A percentile compares a stretch with the other conserved stretches of the same genome.
Conservation (phyloP, 2,329 filamentous ascomycete species). For the Exophiala sp. region DNA sequence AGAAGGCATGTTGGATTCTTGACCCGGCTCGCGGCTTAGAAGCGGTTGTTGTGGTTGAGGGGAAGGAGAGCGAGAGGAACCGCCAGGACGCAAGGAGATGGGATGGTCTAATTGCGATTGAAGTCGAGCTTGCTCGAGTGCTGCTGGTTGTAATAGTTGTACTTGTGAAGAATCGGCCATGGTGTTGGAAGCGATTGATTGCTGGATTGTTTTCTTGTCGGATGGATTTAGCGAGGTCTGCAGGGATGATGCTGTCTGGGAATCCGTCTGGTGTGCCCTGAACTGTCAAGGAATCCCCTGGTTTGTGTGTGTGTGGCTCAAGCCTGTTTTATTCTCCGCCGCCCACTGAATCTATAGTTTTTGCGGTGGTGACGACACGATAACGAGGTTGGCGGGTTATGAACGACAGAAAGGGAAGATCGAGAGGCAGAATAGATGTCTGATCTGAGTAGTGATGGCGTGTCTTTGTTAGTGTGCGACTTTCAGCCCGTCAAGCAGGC, state of each 20-base stretch:
- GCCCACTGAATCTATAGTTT: background rate
- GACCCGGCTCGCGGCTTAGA: background rate
- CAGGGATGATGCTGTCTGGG: background rate
- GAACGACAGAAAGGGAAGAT: background rate
- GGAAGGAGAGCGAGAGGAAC: background rate
- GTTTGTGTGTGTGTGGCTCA: background rate
- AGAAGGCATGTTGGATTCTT: constrained; percentile 12
- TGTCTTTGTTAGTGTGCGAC: background rate
- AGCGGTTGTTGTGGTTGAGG: background rate
- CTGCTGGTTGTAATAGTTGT: constrained; percentile 1
- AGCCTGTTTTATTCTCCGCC: constrained; percentile 24
- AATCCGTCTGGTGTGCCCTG: background rate
- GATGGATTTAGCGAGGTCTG: background rate
- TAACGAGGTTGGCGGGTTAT: background rate
- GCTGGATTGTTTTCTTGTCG: background rate
- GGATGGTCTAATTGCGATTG: constrained; percentile 1
- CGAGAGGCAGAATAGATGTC: no score
- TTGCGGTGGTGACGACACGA: background rate
- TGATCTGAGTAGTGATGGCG: no score
- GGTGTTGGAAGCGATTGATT: background rate
- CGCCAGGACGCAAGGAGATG: constrained; percentile 1
- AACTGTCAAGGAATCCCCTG: background rate
- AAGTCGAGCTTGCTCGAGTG: background rate
- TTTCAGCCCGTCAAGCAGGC: background rate
- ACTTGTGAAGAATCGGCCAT: constrained; percentile 5